Base-by-base conservation (phyloP, 805 yeast genomes). In the Wickerhamomyces ciferrii region DNA sequence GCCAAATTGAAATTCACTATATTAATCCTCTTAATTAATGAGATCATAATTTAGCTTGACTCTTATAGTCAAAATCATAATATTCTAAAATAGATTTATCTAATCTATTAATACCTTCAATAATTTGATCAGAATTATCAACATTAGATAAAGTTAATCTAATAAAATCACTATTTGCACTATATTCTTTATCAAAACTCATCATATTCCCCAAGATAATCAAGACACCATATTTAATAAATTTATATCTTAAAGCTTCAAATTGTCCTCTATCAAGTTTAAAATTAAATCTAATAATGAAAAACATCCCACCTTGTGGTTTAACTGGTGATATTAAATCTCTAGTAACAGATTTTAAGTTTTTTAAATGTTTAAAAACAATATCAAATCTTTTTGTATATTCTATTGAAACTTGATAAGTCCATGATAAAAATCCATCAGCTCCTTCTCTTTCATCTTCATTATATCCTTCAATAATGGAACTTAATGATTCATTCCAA, bases 381-480 rank as follows among this genome's bases (percentile, higher is more conserved):
- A 60, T 5, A 46, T 75, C 65, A 55, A 75, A 65, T 49, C 81
- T 65, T 43, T 65, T 70, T 4, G 72, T 59, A 51, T 77, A 78
- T 6, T 71, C 65, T 8, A 61, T 63, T 40, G 81, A 73, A 45
- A 78, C 68, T 53, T 74, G 69, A 56, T 70, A 67, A 34, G 74
- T 66, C 95, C 95, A 87, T 55, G 75, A 74, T 49, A 79, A 60
- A 68, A 82, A 87, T 0, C 94, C 94, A 4, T 65, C 65, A 24
- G 70, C 47, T 10, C 43, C 46, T 10, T 60, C 61, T 48, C 66
- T 63, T 44, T 52, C 14, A 11, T 5, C 27, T 7, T 19, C 23
- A 23, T 27, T n/a, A n/a, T n/a, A n/a, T n/a, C n/a, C 6, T 4
- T 10, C 31, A 13, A 17, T 48, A 78, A 74, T 7, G 6, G 35